Base-by-base conservation (phyloP, 352 stramenopile species). In the Globisporangium lucens region DNA sequence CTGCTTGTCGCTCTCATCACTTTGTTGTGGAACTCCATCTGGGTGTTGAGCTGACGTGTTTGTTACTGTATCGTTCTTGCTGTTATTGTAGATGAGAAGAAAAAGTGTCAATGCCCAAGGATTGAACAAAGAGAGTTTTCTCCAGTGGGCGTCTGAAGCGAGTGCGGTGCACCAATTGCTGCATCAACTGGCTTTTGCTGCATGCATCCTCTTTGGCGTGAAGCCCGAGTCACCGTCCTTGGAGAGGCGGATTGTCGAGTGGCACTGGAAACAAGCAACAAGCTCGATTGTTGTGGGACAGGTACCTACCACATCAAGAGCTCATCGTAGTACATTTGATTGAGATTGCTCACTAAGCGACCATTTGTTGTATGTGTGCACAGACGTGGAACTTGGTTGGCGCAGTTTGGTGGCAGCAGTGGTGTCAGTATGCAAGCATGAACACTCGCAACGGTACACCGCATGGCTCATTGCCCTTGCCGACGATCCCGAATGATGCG, bases 381-480 rank as follows among this genome's bases (percentile, higher is more conserved):
- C 73, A 95, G 81, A 81, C 65, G 6, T 96, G 86, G 85, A 89
- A 94, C 35, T 73, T 94, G 35, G 64, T 95, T 20, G 87, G 80
- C 8, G 76, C 81, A 4, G 78, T 77, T 49, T 94, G 88, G 86
- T 96, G 86, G 88, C 75, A 79, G 22, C 83, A 89, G 56, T 96
- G 86, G 88, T 94, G 85, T 46, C 76, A 87, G 43, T 94, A 93
- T 66, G 75, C 78, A 30, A 72, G 68, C 0, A 89, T 94, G 76
- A 73, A 92, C 55, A 72, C 65, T 17, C 68, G 74, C 15, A 91
- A 89, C 29, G 88, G 88, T 5, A 93, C 83, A 2, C 79, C 80
- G 5, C 74, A 80, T 62, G 88, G 82, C 43, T 74, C 71, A 3
- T 61, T 96, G 27, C 66, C 75, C 35, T 71, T 94, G 52, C 88